These are phyloP conservation scores for Acorus calamus DNA, from an alignment of 106 monocot species.

Conservation along the genomic window DNA sequence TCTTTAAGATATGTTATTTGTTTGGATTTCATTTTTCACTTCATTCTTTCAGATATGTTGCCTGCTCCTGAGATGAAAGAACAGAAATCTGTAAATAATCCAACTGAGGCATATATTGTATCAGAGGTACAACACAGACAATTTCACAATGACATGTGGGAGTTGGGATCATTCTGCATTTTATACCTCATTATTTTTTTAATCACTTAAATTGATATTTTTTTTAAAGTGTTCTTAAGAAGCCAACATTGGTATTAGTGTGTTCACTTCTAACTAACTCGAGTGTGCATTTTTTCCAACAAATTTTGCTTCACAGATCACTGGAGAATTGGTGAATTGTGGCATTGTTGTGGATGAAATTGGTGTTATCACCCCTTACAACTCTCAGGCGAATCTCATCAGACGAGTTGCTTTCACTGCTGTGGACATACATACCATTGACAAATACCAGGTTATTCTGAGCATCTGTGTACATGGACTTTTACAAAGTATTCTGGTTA, in stretches of 20 bases:
- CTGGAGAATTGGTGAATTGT: conserved; percentile 43
- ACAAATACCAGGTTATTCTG: conserved; percentile 75
- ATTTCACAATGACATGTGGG: too few relatives aligned
- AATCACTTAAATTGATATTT: too few relatives aligned
- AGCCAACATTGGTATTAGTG: too few relatives aligned
- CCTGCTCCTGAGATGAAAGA: conserved; percentile 57
- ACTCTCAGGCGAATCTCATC: conserved; percentile 81
- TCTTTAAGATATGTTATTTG: background rate
- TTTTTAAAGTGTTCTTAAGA: too few relatives aligned
- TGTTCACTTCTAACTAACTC: too few relatives aligned
- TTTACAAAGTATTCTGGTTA: too few relatives aligned
- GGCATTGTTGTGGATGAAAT: conserved; percentile 49
- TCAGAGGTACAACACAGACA: conserved; percentile 40
- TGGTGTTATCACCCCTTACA: conserved; percentile 91
- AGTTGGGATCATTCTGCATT: background rate
- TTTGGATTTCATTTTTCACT: background rate
- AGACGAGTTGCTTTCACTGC: conserved; percentile 23
- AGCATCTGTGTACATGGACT: too few relatives aligned
- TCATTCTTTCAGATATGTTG: conserved; percentile 51
- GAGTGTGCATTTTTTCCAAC: background rate
- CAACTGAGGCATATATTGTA: conserved; percentile 61
- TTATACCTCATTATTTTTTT: too few relatives aligned
- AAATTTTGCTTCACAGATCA: conserved; percentile 28
- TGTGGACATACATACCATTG: conserved; percentile 90
- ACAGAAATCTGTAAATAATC: conserved; percentile 51